These are phyloP conservation scores for Porcisia deanei DNA, from an alignment of 208 protist genomes.

Conservation along the genomic window DNA sequence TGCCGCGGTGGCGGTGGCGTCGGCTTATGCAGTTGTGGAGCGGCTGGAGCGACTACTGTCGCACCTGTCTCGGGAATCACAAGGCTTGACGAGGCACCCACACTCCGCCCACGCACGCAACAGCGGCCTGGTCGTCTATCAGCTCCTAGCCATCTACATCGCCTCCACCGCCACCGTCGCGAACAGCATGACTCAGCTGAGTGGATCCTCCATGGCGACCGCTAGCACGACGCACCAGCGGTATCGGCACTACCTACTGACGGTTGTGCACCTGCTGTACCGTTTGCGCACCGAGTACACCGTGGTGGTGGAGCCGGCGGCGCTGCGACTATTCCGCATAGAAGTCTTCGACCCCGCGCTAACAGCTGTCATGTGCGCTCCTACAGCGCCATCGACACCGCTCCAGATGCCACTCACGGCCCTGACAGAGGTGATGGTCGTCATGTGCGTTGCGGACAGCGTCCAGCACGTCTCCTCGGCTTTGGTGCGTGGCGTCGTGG, in stretches of 20 bases:
- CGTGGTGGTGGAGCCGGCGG: constrained; percentile 58
- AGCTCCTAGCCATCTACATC: constrained; percentile 63
- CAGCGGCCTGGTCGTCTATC: constrained; percentile 48
- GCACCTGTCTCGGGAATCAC: constrained; percentile 32
- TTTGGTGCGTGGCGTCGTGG: constrained; percentile 41
- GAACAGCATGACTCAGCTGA: constrained; percentile 5
- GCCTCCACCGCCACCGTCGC: constrained; percentile 37
- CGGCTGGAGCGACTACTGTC: constrained; percentile 53
- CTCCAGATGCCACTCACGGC: constrained; percentile 43
- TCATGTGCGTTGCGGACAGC: constrained; percentile 67
- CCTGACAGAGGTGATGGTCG: constrained; percentile 67
- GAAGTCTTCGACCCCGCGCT: constrained; percentile 66
- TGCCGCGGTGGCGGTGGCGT: constrained; percentile 2
- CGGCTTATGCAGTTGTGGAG: constrained; percentile 42
- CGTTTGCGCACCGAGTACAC: constrained; percentile 52
- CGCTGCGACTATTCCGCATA: constrained; percentile 57
- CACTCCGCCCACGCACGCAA: constrained; percentile 43
- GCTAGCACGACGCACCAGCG: constrained; percentile 12
- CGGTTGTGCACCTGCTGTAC: constrained; percentile 63
- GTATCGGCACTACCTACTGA: constrained; percentile 53
- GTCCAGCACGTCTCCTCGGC: constrained; percentile 64
- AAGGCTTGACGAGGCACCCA: constrained; percentile 37
- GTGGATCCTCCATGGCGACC: constrained; percentile 1
- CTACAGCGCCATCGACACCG: neutral
- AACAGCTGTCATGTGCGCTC: constrained; percentile 32